Conservation (phyloP, 2,329 filamentous ascomycete genomes). For the Alternaria rosae region DNA sequence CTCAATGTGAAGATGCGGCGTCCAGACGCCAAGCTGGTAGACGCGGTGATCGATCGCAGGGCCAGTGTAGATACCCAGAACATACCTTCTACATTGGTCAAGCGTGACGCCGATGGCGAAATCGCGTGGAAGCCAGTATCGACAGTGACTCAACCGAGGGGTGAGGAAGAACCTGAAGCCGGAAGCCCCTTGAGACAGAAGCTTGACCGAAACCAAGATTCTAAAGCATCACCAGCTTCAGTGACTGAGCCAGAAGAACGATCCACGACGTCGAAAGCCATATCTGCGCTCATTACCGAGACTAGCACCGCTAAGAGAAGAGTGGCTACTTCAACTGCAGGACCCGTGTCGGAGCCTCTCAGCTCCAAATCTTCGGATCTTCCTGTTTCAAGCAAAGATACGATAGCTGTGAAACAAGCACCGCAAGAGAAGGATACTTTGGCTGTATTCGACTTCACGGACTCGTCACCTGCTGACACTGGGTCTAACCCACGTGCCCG, state of each 20-base stretch:
- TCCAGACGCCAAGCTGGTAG: constrained; percentile 55
- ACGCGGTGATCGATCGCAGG: constrained; percentile 50
- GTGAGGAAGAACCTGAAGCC: constrained; percentile 38
- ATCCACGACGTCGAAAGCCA: constrained; percentile 42
- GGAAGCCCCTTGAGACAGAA: constrained; percentile 50
- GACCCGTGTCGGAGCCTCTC: constrained; percentile 6
- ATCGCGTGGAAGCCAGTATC: constrained; percentile 40
- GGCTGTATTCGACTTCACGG: constrained; percentile 50
- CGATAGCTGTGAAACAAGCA: constrained; percentile 20
- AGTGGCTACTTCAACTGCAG: constrained; percentile 4
- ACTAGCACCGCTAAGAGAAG: constrained; percentile 39
- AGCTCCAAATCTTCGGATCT: constrained; percentile 6
- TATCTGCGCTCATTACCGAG: constrained; percentile 43
- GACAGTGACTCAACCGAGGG: constrained; percentile 18
- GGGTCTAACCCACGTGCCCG: constrained; percentile 27
- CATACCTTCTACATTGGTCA: constrained; percentile 34
- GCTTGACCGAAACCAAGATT: constrained; percentile 32
- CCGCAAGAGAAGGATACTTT: constrained; percentile 35
- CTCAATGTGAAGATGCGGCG: constrained; percentile 59
- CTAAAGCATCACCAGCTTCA: constrained; percentile 22
- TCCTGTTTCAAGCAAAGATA: constrained; percentile 7
- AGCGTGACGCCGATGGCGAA: constrained; percentile 36
- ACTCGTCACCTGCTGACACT: constrained; percentile 40
- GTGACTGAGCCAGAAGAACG: constrained; percentile 25
- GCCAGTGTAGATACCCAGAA: constrained; percentile 36